Conservation (phyloP, 1,284 basidiomycete species). For the Veloboletus limbatus region DNA sequence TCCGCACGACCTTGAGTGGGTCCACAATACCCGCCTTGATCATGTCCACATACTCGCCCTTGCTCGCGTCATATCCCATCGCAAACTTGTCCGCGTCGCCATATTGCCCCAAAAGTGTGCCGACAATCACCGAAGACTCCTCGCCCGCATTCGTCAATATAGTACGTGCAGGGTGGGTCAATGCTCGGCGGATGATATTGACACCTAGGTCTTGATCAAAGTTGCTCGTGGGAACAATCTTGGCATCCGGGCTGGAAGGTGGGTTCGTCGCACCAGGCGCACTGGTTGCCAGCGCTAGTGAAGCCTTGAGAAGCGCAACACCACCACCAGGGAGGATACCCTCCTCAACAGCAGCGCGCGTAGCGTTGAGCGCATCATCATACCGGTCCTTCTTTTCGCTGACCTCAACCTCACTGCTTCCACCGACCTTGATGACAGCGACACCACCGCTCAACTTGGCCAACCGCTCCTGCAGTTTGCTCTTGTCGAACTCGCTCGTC, state of each 20-base stretch:
- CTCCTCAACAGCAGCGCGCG: constrained; percentile 96
- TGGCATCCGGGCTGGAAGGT: constrained; percentile 52
- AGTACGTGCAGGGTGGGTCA: constrained; percentile 82
- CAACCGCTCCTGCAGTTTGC: constrained; percentile 95
- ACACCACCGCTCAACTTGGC: constrained; percentile 97
- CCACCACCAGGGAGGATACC: constrained; percentile 97
- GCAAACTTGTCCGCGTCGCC: constrained; percentile 67
- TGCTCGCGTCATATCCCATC: constrained; percentile 90
- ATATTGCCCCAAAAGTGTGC: constrained; percentile 74
- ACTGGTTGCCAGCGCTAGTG: constrained; percentile 68
- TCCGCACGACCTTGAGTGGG: constrained; percentile 90
- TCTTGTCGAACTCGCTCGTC: constrained; percentile 92
- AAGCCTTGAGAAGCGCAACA: constrained; percentile 89
- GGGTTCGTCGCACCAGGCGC: constrained; percentile 44
- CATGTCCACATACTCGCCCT: constrained; percentile 94
- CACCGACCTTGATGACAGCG: constrained; percentile 98
- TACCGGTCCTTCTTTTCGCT: constrained; percentile 99
- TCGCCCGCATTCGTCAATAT: constrained; percentile 96
- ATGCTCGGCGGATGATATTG: constrained; percentile 86
- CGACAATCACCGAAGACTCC: constrained; percentile 92
- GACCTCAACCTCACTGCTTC: constrained; percentile 92
- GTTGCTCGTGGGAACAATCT: constrained; percentile 79
- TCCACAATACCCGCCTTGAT: constrained; percentile 92
- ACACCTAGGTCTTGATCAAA: constrained; percentile 98
- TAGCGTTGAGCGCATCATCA: constrained; percentile 96